phyloP scores from a whole-genome alignment of 1,284 basidiomycete species.

The Cutaneotrichosporon curvatum region DNA sequence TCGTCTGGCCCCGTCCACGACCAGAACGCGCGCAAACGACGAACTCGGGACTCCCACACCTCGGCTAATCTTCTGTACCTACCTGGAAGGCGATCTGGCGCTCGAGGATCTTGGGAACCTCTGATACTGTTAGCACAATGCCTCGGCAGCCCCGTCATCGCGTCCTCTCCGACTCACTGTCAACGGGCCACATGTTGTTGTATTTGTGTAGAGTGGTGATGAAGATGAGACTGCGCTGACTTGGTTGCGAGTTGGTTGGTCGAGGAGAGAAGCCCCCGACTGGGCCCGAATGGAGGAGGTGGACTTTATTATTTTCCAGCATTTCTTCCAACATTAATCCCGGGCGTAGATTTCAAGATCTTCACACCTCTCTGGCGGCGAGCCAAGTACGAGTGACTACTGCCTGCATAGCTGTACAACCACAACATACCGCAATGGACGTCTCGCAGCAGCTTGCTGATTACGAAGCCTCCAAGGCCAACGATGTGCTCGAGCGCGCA shows the following conservation, averaged over 20 bases:
- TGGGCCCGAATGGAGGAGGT: background rate
- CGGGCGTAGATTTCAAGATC: background rate
- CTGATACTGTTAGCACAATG: slow-evolving; percentile 19
- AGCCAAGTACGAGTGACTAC: background rate
- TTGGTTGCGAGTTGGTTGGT: background rate
- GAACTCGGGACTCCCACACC: no score
- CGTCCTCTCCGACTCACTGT: slow-evolving; percentile 26
- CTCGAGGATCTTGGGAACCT: slow-evolving; percentile 33
- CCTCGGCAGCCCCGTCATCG: background rate
- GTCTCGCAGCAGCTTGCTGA: slow-evolving; percentile 39
- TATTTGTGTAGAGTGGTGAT: slow-evolving; percentile 20
- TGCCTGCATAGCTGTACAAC: background rate
- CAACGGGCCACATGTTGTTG: slow-evolving; percentile 31
- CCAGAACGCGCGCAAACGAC: no score
- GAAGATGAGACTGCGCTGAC: background rate
- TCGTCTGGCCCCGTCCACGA: no score
- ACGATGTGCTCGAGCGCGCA: slow-evolving; percentile 60
- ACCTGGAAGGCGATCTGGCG: slow-evolving; percentile 44
- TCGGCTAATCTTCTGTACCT: slow-evolving; percentile 10
- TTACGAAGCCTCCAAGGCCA: slow-evolving; percentile 32
- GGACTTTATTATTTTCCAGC: no score
- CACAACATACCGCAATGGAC: slow-evolving; percentile 28
- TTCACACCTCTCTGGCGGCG: background rate
- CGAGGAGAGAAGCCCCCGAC: slow-evolving; percentile 1
- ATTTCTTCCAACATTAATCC: slow-evolving; percentile 5